These are phyloP conservation scores for Dentipellis sp. DNA, from an alignment of 768 basidiomycete genomes.

Conservation along the genomic window DNA sequence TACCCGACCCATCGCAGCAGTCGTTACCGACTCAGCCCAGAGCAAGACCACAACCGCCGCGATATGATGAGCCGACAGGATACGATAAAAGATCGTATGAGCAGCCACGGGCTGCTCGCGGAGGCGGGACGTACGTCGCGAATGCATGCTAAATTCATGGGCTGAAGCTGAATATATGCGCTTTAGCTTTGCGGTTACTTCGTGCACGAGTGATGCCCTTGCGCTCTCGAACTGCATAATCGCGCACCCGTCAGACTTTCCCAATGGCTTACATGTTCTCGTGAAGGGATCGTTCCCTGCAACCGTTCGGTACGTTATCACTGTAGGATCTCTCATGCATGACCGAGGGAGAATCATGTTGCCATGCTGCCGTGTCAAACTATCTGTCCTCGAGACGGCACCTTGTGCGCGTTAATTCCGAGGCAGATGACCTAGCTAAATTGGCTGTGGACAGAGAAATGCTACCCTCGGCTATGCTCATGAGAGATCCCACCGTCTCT, in stretches of 20 bases:
- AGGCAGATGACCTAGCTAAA: too few relatives aligned
- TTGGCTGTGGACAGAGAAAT: too few relatives aligned
- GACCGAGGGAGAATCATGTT: too few relatives aligned
- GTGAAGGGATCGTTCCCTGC: conserved; percentile 64
- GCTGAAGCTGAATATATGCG: background rate
- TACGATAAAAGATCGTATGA: conserved; percentile 22
- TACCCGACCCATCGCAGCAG: conserved; percentile 10
- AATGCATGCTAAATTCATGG: background rate
- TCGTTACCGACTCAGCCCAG: conserved; percentile 7
- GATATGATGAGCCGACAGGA: conserved; percentile 20
- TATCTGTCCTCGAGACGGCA: too few relatives aligned
- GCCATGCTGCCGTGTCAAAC: too few relatives aligned
- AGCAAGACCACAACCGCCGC: conserved; percentile 14
- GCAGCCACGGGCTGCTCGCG: conserved; percentile 9
- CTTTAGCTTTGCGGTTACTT: conserved; percentile 18
- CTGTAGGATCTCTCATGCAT: background rate
- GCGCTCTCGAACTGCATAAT: conserved; percentile 79
- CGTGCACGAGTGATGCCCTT: conserved; percentile 27
- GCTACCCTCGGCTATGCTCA: background rate
- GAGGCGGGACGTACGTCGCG: conserved; percentile 15
- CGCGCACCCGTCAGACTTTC: conserved; percentile 72
- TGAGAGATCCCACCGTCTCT: background rate
- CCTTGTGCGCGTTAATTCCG: too few relatives aligned
- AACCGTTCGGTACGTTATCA: conserved; percentile 26
- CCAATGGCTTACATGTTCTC: conserved; percentile 61